phyloP scores from a whole-genome alignment of 768 basidiomycete species.

The Glaciozyma antarctica region DNA sequence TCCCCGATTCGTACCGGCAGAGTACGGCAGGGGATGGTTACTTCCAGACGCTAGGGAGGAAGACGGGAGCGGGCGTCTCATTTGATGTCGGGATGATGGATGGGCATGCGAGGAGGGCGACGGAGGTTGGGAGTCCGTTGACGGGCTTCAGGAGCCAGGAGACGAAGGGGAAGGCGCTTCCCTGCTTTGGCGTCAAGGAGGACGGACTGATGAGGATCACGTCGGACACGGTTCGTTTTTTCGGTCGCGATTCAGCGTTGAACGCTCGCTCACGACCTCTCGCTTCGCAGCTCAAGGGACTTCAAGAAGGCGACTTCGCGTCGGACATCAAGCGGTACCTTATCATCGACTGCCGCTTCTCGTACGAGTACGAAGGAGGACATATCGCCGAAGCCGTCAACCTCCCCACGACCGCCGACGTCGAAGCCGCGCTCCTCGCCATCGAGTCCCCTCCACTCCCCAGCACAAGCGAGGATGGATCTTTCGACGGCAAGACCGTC shows the following conservation, averaged over 20 bases:
- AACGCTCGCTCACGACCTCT: constrained; percentile 16
- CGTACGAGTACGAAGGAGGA: constrained; percentile 89
- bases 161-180: constrained; percentile 80
- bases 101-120: not conserved
- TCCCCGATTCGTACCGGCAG: constrained; percentile 1
- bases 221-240: constrained; percentile 57
- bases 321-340: constrained; percentile 56
- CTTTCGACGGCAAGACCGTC: constrained; percentile 59
- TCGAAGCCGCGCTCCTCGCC: constrained; percentile 68
- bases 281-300: constrained; percentile 54
- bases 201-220: constrained; percentile 91
- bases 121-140: constrained; percentile 46
- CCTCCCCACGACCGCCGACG: constrained; percentile 65
- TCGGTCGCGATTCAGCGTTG: constrained; percentile 1
- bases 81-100: not conserved
- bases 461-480: constrained; percentile 45
- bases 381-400: constrained; percentile 88
- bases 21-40: not conserved
- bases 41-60: not conserved
- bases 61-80: not conserved
- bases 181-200: constrained; percentile 85
- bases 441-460: constrained; percentile 37
- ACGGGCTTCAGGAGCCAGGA: constrained; percentile 91
- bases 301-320: constrained; percentile 66
- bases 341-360: constrained; percentile 93